Conservation (phyloP, 2,329 filamentous ascomycete species). For the Alternaria dauci region DNA sequence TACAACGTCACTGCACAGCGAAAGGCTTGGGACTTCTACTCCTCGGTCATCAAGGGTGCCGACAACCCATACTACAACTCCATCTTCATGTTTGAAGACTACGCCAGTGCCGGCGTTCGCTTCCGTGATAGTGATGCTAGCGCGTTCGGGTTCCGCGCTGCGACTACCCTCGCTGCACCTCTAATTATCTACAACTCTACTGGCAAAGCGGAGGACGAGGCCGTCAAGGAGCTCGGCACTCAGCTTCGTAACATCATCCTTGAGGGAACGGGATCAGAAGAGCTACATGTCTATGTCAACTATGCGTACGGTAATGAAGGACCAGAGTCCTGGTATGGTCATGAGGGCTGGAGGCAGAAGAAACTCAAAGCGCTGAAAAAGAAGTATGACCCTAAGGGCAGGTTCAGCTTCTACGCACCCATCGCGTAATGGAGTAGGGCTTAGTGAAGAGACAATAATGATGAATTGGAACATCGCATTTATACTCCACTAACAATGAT, state of each 20-base stretch:
- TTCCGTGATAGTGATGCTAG: not conserved
- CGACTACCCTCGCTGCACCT: conserved; percentile 36
- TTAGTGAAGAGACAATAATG: not conserved
- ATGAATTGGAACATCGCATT: too few species aligned
- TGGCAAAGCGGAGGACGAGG: conserved; percentile 13
- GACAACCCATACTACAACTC: conserved; percentile 42
- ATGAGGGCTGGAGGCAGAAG: conserved; percentile 42
- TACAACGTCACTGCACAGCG: conserved; percentile 51
- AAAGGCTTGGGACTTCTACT: conserved; percentile 52
- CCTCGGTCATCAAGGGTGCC: conserved; percentile 42
- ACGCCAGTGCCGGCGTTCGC: conserved; percentile 57
- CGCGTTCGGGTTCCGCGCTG: conserved; percentile 51
- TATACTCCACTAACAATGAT: not conserved
- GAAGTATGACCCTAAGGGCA: conserved; percentile 44
- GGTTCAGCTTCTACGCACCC: conserved; percentile 44
- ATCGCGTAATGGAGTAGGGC: conserved; percentile 1
- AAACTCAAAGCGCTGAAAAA: conserved; percentile 43
- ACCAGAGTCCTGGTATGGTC: conserved; percentile 42
- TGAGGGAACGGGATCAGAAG: conserved; percentile 27
- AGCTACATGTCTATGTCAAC: conserved; percentile 46
- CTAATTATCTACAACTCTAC: conserved; percentile 30
- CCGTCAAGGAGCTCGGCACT: conserved; percentile 26
- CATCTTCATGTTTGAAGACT: conserved; percentile 66
- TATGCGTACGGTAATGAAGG: conserved; percentile 47
- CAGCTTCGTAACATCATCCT: conserved; percentile 30